Percentiles rank a stretch among this genome's conserved stretches.
Evolutionary conservation across 768 basidiomycete genomes (phyloP).

Genomic region (Exidia glandulosa): DNA sequence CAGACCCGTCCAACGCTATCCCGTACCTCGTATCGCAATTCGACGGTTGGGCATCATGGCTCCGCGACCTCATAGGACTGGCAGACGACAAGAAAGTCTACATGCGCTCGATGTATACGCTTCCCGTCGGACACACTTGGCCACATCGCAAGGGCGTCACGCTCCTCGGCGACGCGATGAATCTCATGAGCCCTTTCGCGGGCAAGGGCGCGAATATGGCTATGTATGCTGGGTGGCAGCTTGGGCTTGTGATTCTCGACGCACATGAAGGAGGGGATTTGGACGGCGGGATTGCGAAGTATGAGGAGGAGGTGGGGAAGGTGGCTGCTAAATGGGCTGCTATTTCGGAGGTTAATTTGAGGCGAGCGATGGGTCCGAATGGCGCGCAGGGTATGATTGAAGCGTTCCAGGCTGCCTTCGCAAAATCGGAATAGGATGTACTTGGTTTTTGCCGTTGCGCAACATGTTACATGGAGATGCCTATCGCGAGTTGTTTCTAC

Average conservation of each 20-base stretch:
- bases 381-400: too few species aligned
- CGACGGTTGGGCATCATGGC: neutral
- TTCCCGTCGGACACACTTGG: conserved; percentile 8
- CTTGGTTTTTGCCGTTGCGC: too few species aligned
- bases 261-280: neutral
- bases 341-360: too few species aligned
- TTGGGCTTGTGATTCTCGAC: conserved; percentile 3
- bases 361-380: too few species aligned
- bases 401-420: too few species aligned
- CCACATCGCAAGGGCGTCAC: conserved; percentile 8
- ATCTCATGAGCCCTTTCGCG: conserved; percentile 26
- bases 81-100: neutral
- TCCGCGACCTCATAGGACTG: neutral
- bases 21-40: neutral
- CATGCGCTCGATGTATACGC: conserved; percentile 1
- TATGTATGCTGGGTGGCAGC: conserved; percentile 17
- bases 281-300: neutral
- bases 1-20: neutral
- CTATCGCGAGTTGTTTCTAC: too few species aligned
- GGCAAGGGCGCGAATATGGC: conserved; percentile 28
- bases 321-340: too few species aligned
- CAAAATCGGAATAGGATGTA: too few species aligned
- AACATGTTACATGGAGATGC: too few species aligned
- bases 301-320: neutral
- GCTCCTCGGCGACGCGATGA: conserved; percentile 25